These are phyloP conservation scores for Herpetospermum pedunculosum DNA, from an alignment of 306 rosid genomes.

Conservation along the genomic window DNA sequence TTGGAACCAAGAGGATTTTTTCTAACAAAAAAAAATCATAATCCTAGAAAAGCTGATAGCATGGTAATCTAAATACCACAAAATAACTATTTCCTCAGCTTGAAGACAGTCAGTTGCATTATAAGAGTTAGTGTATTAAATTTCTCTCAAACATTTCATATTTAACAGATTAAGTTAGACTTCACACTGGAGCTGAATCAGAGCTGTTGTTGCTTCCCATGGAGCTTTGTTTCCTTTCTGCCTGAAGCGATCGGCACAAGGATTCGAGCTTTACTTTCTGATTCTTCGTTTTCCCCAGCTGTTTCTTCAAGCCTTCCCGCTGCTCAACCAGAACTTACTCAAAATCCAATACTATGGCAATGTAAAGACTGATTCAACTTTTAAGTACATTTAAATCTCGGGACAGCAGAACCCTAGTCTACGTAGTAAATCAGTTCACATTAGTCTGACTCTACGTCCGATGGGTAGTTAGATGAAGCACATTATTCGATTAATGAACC, in stretches of 20 bases:
- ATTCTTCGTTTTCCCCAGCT: slow-evolving; percentile 64
- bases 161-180: background rate
- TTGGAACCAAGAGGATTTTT: background rate
- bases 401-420: background rate
- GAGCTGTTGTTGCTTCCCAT: slow-evolving; percentile 44
- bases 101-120: background rate
- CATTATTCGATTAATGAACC: background rate
- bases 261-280: slow-evolving; percentile 88
- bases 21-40: background rate
- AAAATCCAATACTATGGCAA: background rate
- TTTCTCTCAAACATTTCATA: background rate
- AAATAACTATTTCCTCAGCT: background rate
- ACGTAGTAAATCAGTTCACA: background rate
- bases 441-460: background rate
- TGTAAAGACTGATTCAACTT: background rate
- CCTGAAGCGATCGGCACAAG: slow-evolving; percentile 80
- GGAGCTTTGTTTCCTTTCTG: slow-evolving; percentile 69
- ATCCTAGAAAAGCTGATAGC: background rate
- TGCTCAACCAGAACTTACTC: slow-evolving; percentile 24
- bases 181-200: slow-evolving; percentile 33
- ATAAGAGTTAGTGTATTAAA: background rate
- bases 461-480: background rate
- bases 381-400: background rate
- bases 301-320: slow-evolving; percentile 81
- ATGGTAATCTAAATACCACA: background rate